A percentile compares a stretch with the other conserved stretches of the same genome.
These are phyloP conservation scores for Saturnispora halmiae DNA, from an alignment of 805 yeast genomes.

Conservation along the genomic window DNA sequence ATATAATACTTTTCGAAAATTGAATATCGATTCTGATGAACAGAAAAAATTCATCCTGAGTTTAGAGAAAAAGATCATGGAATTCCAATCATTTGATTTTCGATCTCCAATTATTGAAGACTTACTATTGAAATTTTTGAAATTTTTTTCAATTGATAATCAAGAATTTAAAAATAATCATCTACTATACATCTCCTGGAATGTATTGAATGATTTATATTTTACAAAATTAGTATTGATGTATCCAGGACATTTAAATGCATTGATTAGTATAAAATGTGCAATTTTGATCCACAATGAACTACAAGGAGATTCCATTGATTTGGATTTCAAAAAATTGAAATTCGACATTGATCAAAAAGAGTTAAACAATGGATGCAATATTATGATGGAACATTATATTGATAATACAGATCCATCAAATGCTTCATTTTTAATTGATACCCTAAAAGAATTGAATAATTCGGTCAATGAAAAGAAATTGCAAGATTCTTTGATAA, in stretches of 20 bases:
- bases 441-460: slow-evolving; percentile 16
- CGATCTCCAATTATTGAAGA: slow-evolving; percentile 60
- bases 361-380: slow-evolving; percentile 16
- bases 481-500: slow-evolving; percentile 24
- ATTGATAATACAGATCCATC: slow-evolving; percentile 22
- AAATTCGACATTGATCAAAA: slow-evolving; percentile 10
- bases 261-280: slow-evolving; percentile 57
- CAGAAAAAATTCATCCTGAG: slow-evolving; percentile 49
- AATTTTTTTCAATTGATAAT: slow-evolving; percentile 28
- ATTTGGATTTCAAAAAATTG: slow-evolving; percentile 6
- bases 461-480: slow-evolving; percentile 14
- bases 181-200: slow-evolving; percentile 59
- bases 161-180: too few species aligned
- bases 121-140: slow-evolving; percentile 52
- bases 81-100: slow-evolving; percentile 73
- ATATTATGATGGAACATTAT: slow-evolving; percentile 26
- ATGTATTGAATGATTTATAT: slow-evolving; percentile 63
- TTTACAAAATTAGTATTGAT: slow-evolving; percentile 60
- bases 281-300: slow-evolving; percentile 31
- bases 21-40: slow-evolving; percentile 34
- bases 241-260: slow-evolving; percentile 67
- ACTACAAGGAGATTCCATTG: slow-evolving; percentile 11
- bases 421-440: slow-evolving; percentile 22
- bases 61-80: slow-evolving; percentile 65
- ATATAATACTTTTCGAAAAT: slow-evolving; percentile 30